These are phyloP conservation scores for Lactifluus pinguis DNA, from an alignment of 768 basidiomycete species.

Conservation along the genomic window DNA sequence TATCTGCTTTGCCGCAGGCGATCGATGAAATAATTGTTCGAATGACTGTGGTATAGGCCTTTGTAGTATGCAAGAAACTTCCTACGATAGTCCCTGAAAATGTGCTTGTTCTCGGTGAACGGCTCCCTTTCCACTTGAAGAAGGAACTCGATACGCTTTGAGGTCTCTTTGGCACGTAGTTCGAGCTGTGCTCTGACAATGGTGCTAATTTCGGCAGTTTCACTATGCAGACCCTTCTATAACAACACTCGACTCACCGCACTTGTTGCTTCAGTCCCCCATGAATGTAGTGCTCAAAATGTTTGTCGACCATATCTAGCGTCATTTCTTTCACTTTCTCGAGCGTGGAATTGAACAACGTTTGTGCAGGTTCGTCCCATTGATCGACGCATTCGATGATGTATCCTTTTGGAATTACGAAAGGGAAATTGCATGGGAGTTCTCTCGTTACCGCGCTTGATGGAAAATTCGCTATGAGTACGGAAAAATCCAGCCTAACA, in stretches of 20 bases:
- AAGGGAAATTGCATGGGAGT: slow-evolving; percentile 58
- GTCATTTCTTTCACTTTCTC: slow-evolving; percentile 32
- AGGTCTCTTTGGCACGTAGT: neutral
- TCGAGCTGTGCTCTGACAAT: neutral
- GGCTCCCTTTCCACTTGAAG: neutral
- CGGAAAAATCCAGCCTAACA: neutral
- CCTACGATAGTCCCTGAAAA: slow-evolving; percentile 4
- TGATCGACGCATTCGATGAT: slow-evolving; percentile 36
- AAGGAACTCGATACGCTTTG: neutral
- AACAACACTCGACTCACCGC: slow-evolving; percentile 26
- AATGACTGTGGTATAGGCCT: neutral
- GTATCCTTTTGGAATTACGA: slow-evolving; percentile 44
- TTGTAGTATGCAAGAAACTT: slow-evolving; percentile 4
- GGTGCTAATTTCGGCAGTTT: neutral
- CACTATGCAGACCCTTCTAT: neutral
- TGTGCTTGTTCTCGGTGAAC: neutral
- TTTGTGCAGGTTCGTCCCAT: slow-evolving; percentile 42
- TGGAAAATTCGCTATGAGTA: neutral
- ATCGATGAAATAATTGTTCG: neutral
- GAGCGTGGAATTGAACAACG: slow-evolving; percentile 36
- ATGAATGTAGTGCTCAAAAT: slow-evolving; percentile 46
- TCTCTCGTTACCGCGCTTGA: slow-evolving; percentile 61
- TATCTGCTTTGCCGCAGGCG: neutral
- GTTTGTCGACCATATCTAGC: slow-evolving; percentile 32
- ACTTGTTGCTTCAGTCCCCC: slow-evolving; percentile 45